Evolutionary conservation across 495 filamentous ascomycete genomes (phyloP).

Genomic region (Penicillium malachiteum): DNA sequence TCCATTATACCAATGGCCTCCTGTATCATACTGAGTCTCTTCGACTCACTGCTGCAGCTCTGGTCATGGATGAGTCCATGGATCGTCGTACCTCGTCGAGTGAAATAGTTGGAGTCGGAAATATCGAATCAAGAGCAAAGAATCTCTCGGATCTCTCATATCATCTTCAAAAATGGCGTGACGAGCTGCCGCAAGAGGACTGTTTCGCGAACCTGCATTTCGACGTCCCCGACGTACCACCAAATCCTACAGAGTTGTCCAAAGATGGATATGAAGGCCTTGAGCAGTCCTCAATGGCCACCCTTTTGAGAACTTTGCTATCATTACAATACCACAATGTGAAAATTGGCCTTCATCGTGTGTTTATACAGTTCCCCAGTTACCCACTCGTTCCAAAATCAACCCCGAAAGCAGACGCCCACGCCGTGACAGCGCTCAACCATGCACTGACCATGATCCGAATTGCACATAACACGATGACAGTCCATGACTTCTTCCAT

Average conservation of each 20-base stretch:
- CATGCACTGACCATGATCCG: constrained; percentile 26
- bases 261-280: background rate
- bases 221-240: constrained; percentile 5
- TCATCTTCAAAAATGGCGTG: constrained; percentile 15
- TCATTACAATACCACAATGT: constrained; percentile 31
- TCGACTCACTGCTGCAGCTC: constrained; percentile 20
- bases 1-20: background rate
- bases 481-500: constrained; percentile 21
- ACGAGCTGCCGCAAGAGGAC: constrained; percentile 1
- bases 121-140: constrained; percentile 2
- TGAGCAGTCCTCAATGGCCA: constrained; percentile 9
- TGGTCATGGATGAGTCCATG: constrained; percentile 20
- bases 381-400: constrained; percentile 11
- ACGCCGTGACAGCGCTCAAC: constrained; percentile 24
- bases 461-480: constrained; percentile 20
- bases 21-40: constrained; percentile 25
- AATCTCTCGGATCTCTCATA: background rate
- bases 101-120: background rate
- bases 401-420: constrained; percentile 23
- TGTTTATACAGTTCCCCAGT: constrained; percentile 30
- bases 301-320: constrained; percentile 13
- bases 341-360: constrained; percentile 24
- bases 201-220: constrained; percentile 4
- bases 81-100: background rate
- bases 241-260: background rate